Conservation (phyloP, 306 rosid genomes). For the Purshia tridentata region DNA sequence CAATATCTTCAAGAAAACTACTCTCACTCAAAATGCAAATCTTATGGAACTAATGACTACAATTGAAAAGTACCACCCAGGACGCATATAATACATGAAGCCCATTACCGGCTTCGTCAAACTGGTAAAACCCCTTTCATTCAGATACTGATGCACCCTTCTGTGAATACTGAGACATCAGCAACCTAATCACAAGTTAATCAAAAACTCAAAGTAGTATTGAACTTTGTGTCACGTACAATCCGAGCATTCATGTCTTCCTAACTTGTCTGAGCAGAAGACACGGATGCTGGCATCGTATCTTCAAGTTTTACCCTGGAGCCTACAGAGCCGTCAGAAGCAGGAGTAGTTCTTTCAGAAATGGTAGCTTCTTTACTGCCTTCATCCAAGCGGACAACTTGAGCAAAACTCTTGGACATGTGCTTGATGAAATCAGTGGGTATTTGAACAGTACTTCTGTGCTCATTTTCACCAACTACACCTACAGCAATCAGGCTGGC, state of each 20-base stretch:
- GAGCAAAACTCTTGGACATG: slow-evolving; percentile 79
- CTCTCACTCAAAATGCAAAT: slow-evolving; percentile 30
- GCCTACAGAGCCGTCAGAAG: slow-evolving; percentile 41
- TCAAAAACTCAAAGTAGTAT: slow-evolving; percentile 33
- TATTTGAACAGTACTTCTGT: slow-evolving; percentile 39
- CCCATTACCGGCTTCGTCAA: slow-evolving; percentile 21
- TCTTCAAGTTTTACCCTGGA: slow-evolving; percentile 51
- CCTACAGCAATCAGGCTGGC: slow-evolving; percentile 46
- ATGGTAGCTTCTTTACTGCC: slow-evolving; percentile 42
- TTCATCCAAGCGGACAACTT: slow-evolving; percentile 73
- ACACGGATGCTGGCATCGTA: slow-evolving; percentile 43
- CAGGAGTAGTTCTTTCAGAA: slow-evolving; percentile 41
- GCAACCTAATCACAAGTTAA: slow-evolving; percentile 40
- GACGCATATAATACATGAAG: slow-evolving; percentile 50
- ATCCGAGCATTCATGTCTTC: slow-evolving; percentile 19
- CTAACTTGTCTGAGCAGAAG: slow-evolving; percentile 59
- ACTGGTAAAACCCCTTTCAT: slow-evolving; percentile 21
- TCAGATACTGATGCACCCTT: slow-evolving; percentile 24
- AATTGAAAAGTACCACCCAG: slow-evolving; percentile 27
- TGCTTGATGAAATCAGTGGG: slow-evolving; percentile 67
- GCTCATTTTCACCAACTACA: slow-evolving; percentile 61
- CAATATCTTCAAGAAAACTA: slow-evolving; percentile 31
- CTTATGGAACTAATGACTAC: slow-evolving; percentile 29
- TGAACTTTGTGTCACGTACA: slow-evolving; percentile 31
- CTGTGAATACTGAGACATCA: slow-evolving; percentile 32